Evolutionary conservation across 1,284 basidiomycete species (phyloP).

Genomic region (Gomphus sp.): DNA sequence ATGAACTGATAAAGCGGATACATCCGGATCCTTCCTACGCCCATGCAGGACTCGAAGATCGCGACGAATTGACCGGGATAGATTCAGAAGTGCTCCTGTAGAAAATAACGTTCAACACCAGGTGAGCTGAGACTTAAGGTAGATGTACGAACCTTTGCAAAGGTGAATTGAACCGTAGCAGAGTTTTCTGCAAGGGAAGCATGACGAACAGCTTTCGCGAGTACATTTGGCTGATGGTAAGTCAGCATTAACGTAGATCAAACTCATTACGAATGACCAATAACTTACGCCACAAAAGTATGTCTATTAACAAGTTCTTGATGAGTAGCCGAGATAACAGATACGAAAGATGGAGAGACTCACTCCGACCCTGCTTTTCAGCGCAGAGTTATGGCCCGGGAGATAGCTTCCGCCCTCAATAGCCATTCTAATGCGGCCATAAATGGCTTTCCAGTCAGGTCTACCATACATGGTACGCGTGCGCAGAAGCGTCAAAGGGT

Average conservation of each 20-base stretch:
- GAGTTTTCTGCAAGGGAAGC: slow-evolving; percentile 49
- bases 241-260: background rate
- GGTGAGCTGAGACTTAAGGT: background rate
- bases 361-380: slow-evolving; percentile 76
- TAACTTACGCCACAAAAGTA: slow-evolving; percentile 66
- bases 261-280: background rate
- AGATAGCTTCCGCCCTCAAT: slow-evolving; percentile 76
- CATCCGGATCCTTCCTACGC: no score
- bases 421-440: slow-evolving; percentile 56
- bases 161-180: slow-evolving; percentile 58
- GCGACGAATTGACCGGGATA: background rate
- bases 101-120: background rate
- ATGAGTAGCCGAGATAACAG: slow-evolving; percentile 4
- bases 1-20: background rate
- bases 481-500: slow-evolving; percentile 77
- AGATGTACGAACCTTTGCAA: slow-evolving; percentile 47
- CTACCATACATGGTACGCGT: slow-evolving; percentile 83
- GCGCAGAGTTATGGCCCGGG: slow-evolving; percentile 62
- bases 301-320: slow-evolving; percentile 36
- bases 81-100: background rate
- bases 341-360: slow-evolving; percentile 21
- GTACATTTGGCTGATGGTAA: slow-evolving; percentile 35
- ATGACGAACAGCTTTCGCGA: slow-evolving; percentile 68
- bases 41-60: background rate
- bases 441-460: slow-evolving; percentile 79